Evolutionary conservation across 2,329 filamentous ascomycete genomes (phyloP).

Genomic region (Hypoxylon sp.): DNA sequence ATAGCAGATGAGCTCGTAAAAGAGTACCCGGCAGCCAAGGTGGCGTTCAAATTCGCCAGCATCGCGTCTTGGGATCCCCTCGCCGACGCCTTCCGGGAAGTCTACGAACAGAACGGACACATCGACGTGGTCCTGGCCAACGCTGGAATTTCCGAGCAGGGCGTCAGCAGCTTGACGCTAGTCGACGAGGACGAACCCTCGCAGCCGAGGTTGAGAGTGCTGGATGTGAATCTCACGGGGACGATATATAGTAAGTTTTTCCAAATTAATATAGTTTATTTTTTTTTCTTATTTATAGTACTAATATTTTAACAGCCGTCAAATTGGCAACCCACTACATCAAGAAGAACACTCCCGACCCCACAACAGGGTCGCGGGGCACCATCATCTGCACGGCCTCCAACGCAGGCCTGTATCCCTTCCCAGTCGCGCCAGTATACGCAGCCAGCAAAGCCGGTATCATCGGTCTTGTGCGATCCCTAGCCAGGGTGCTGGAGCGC

Average conservation of each 20-base stretch:
- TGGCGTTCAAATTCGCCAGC: conserved; percentile 49
- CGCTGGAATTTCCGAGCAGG: conserved; percentile 57
- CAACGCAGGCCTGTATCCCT: conserved; percentile 61
- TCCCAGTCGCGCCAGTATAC: conserved; percentile 60
- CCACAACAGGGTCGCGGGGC: conserved; percentile 48
- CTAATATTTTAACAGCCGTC: conserved; percentile 49
- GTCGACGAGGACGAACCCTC: conserved; percentile 39
- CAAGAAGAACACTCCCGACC: conserved; percentile 50
- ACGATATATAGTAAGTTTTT: conserved; percentile 57
- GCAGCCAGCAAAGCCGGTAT: conserved; percentile 57
- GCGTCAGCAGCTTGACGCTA: conserved; percentile 40
- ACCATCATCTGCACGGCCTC: conserved; percentile 62
- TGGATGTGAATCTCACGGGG: conserved; percentile 51
- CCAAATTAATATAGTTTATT: too few relatives aligned
- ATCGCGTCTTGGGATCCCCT: conserved; percentile 51
- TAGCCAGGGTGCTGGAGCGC: conserved; percentile 50
- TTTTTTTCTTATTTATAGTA: background rate
- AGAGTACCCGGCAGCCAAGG: conserved; percentile 38
- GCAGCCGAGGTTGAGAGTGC: conserved; percentile 39
- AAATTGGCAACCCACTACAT: conserved; percentile 61
- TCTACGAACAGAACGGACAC: conserved; percentile 45
- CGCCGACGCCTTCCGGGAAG: conserved; percentile 47
- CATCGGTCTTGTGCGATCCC: conserved; percentile 59
- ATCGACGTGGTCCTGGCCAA: conserved; percentile 60
- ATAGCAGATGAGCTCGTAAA: conserved; percentile 40